A percentile compares a stretch with the other conserved stretches of the same genome.
Conservation (phyloP, 441 rosid genomes). For the Pelargonium citronellum region DNA sequence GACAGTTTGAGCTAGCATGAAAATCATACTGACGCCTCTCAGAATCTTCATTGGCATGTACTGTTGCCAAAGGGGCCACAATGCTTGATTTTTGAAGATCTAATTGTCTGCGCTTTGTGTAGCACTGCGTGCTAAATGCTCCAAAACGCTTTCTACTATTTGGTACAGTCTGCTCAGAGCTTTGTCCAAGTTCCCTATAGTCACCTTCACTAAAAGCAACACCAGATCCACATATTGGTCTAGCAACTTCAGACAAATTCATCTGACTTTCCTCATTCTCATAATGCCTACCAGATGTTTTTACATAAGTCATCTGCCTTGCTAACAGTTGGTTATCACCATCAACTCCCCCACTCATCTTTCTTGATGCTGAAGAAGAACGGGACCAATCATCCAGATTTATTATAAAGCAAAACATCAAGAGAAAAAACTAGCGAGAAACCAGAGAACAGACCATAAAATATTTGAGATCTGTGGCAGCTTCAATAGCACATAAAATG, state of each 20-base stretch:
- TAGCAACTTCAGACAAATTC: conserved; percentile 16
- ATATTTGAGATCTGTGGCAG: too few species aligned
- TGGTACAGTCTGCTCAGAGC: conserved; percentile 15
- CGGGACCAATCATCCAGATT: too few species aligned
- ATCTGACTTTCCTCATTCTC: conserved; percentile 9
- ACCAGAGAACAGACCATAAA: too few species aligned
- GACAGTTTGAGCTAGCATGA: conserved; percentile 14
- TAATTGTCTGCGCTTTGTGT: conserved; percentile 28
- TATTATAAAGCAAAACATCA: too few species aligned
- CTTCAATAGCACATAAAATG: too few species aligned
- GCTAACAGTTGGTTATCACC: background rate
- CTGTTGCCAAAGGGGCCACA: conserved; percentile 8
- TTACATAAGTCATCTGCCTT: background rate
- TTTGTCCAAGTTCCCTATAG: conserved; percentile 15
- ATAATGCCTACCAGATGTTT: background rate
- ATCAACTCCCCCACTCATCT: background rate
- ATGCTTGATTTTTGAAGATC: conserved; percentile 25
- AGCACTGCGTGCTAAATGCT: conserved; percentile 44
- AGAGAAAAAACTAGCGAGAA: too few species aligned
- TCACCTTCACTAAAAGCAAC: conserved; percentile 8
- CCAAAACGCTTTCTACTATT: conserved; percentile 39
- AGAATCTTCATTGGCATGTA: conserved; percentile 19
- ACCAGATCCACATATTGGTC: conserved; percentile 13
- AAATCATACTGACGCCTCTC: conserved; percentile 21
- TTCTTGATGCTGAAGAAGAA: too few species aligned